Conservation (phyloP, 116 monocot genomes). For the Posidonia oceanica region DNA sequence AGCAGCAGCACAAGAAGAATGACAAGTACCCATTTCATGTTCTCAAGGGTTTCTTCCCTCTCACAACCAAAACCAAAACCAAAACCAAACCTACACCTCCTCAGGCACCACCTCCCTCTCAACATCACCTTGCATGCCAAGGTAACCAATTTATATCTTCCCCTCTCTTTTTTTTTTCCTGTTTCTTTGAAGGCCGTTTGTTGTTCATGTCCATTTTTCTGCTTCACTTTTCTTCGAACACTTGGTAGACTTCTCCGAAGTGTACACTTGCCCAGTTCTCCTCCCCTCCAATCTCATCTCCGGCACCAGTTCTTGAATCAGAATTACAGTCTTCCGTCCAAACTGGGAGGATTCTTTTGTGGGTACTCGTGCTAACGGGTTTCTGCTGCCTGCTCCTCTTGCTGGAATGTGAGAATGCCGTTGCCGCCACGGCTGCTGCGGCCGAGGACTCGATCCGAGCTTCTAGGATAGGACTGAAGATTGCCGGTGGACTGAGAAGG, state of each 20-base stretch:
- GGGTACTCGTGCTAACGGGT: not conserved
- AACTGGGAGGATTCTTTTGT: not conserved
- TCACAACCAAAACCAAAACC: not conserved
- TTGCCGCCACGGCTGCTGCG: slow-evolving; percentile 21
- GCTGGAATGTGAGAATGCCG: slow-evolving; percentile 19
- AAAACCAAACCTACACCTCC: not conserved
- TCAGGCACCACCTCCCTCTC: not conserved
- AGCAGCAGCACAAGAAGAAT: not conserved
- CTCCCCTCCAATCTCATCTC: not conserved
- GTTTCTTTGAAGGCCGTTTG: not conserved
- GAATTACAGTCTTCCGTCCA: not conserved
- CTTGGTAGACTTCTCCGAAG: not conserved
- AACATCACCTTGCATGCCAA: not conserved
- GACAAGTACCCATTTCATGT: not conserved
- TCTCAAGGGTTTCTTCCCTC: not conserved
- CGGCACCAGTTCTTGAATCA: no score
- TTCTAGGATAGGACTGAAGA: slow-evolving; percentile 67
- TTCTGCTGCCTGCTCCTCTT: slow-evolving; percentile 7
- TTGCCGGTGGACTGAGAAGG: slow-evolving; percentile 49
- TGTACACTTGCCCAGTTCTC: no score
- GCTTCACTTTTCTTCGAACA: not conserved
- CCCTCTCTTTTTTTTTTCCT: no score
- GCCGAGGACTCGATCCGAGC: slow-evolving; percentile 60
- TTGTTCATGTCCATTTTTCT: not conserved
- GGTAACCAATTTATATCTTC: not conserved